Conservation (phyloP, 1,284 basidiomycete species). For the Earliella scabrosa region DNA sequence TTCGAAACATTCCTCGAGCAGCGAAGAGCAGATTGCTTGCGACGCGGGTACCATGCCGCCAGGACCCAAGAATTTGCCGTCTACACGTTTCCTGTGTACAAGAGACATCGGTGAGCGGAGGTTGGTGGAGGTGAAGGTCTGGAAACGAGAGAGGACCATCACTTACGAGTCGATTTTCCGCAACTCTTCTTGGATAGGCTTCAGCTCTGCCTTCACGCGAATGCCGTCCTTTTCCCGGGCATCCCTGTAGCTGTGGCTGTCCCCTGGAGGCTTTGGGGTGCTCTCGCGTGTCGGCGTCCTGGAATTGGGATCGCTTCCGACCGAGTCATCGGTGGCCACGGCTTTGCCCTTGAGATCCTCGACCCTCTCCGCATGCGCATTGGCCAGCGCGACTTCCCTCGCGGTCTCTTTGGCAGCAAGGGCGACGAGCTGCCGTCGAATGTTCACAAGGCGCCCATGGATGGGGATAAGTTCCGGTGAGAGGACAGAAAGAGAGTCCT, state of each 20-base stretch:
- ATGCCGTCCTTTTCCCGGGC: conserved; percentile 80
- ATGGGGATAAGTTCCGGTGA: conserved; percentile 89
- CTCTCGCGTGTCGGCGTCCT: conserved; percentile 38
- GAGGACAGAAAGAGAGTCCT: conserved; percentile 85
- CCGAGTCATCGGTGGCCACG: conserved; percentile 8
- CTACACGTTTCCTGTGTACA: conserved; percentile 79
- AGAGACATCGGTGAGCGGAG: conserved; percentile 25
- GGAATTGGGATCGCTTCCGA: conserved; percentile 22
- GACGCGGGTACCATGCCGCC: conserved; percentile 91
- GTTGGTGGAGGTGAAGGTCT: conserved; percentile 32
- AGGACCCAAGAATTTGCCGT: conserved; percentile 95
- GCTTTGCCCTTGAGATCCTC: conserved; percentile 16
- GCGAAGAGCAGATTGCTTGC: conserved; percentile 86
- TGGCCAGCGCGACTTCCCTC: conserved; percentile 26
- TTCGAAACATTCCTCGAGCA: conserved; percentile 97
- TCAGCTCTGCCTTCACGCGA: conserved; percentile 82
- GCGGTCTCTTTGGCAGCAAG: conserved; percentile 75
- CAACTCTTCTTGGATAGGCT: conserved; percentile 90
- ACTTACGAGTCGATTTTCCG: conserved; percentile 94
- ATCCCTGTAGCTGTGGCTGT: conserved; percentile 48
- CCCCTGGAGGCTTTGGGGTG: conserved; percentile 30
- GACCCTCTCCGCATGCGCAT: conserved; percentile 10
- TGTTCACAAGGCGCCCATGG: conserved; percentile 87
- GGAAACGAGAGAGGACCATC: conserved; percentile 31
- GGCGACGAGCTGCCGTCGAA: conserved; percentile 89